Conservation (phyloP, 2,329 filamentous ascomycete genomes). For the Exophiala bonariae region DNA sequence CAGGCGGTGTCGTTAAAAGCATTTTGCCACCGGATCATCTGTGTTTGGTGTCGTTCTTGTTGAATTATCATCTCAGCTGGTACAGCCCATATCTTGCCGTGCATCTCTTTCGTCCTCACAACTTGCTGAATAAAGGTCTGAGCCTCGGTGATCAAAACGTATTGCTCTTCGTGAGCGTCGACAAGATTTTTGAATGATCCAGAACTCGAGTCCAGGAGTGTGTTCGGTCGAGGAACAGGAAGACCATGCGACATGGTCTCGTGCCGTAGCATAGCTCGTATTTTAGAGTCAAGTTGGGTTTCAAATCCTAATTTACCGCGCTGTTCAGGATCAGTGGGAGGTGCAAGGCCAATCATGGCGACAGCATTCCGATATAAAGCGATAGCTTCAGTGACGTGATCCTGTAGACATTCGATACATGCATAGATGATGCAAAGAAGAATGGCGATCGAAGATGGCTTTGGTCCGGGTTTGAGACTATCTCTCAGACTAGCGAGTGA, state of each 20-base stretch:
- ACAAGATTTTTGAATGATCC: background rate
- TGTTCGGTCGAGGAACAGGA: background rate
- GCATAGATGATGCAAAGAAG: slow-evolving; percentile 7
- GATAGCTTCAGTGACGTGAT: slow-evolving; percentile 3
- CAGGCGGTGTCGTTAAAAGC: too few species aligned
- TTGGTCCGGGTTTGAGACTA: background rate
- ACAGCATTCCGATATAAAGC: slow-evolving; percentile 1
- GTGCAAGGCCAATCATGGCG: background rate
- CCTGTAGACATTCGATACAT: slow-evolving; percentile 13
- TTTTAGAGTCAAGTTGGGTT: background rate
- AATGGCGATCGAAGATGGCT: background rate
- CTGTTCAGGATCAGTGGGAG: background rate
- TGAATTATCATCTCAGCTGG: background rate
- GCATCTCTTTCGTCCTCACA: too few species aligned
- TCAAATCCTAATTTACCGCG: background rate
- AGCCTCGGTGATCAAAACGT: background rate
- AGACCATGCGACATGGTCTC: background rate
- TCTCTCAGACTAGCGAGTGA: background rate
- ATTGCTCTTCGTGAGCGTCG: background rate
- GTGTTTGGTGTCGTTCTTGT: background rate
- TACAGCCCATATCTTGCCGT: too few species aligned
- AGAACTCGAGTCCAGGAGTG: background rate
- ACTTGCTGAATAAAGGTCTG: background rate
- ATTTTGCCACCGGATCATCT: too few species aligned
- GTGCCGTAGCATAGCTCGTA: background rate